Percentiles rank a stretch among this genome's conserved stretches.
These are phyloP conservation scores for Pontederia paniculata DNA, from an alignment of 176 grass and related monocot genomes.

Conservation along the genomic window DNA sequence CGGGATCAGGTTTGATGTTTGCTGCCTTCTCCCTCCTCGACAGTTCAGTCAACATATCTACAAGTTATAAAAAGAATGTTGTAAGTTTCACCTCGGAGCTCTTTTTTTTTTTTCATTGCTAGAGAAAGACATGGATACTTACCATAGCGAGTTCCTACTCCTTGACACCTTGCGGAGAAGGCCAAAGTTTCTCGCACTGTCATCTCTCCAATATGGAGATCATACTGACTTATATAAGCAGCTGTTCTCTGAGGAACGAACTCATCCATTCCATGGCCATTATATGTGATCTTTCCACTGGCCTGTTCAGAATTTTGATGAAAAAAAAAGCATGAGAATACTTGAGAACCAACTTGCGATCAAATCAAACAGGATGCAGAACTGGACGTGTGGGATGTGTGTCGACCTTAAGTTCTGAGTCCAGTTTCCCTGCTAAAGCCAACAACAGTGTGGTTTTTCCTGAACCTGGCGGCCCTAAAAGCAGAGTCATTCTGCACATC, in stretches of 20 bases:
- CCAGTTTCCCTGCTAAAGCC: slow-evolving; percentile 56
- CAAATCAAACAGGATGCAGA: neutral
- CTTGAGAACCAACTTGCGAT: neutral
- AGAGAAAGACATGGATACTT: neutral
- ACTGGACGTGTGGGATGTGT: neutral
- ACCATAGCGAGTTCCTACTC: slow-evolving; percentile 49
- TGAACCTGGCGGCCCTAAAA: slow-evolving; percentile 55
- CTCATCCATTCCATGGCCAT: slow-evolving; percentile 51
- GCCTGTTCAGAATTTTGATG: slow-evolving; percentile 17
- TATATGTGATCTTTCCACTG: slow-evolving; percentile 43
- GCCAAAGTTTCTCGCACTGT: slow-evolving; percentile 58
- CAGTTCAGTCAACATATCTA: slow-evolving; percentile 54
- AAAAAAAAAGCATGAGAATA: neutral
- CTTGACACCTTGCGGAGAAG: slow-evolving; percentile 75
- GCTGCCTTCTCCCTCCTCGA: slow-evolving; percentile 71
- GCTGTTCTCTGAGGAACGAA: slow-evolving; percentile 58
- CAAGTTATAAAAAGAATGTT: slow-evolving; percentile 9
- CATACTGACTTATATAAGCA: slow-evolving; percentile 68
- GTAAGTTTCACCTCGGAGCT: neutral
- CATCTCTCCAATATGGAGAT: slow-evolving; percentile 61
- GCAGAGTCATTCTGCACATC: slow-evolving; percentile 60
- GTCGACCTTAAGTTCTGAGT: slow-evolving; percentile 31
- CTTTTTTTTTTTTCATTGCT: too few relatives aligned
- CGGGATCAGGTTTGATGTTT: slow-evolving; percentile 65
- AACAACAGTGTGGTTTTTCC: slow-evolving; percentile 64